Evolutionary conservation across 2,329 filamentous ascomycete genomes (phyloP).

Genomic region (Grosmannia serpens): DNA sequence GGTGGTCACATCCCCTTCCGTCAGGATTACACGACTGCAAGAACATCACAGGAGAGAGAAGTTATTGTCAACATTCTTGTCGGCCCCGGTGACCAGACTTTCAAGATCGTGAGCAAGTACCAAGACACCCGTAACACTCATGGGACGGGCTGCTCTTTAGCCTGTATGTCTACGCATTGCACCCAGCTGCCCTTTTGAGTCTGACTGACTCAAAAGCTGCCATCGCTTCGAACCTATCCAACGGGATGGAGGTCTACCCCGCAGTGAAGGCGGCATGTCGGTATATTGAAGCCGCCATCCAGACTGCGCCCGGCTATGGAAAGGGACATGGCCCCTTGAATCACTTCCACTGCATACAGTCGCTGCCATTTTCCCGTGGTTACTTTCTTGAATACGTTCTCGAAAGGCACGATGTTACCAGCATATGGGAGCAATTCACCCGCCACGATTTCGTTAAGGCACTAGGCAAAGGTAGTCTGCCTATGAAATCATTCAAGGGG

Average conservation of each 20-base stretch:
- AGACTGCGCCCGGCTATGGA: slow-evolving; percentile 49
- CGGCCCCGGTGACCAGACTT: slow-evolving; percentile 39
- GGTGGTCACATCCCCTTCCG: slow-evolving; percentile 80
- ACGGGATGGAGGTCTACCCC: slow-evolving; percentile 40
- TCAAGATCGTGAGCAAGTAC: slow-evolving; percentile 59
- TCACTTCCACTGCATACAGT: slow-evolving; percentile 63
- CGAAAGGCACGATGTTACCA: slow-evolving; percentile 59
- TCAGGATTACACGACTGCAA: slow-evolving; percentile 47
- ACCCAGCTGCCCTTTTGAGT: slow-evolving; percentile 9
- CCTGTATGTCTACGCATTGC: slow-evolving; percentile 43
- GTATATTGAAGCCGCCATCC: slow-evolving; percentile 63
- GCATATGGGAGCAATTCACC: slow-evolving; percentile 64
- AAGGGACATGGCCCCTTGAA: slow-evolving; percentile 62
- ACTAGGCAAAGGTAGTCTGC: slow-evolving; percentile 64
- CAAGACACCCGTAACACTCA: slow-evolving; percentile 72
- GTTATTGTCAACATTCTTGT: slow-evolving; percentile 69
- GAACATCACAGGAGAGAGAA: slow-evolving; percentile 44
- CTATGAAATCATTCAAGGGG: slow-evolving; percentile 66
- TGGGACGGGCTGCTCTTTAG: slow-evolving; percentile 87
- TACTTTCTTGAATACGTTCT: slow-evolving; percentile 78
- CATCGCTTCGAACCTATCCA: slow-evolving; percentile 61
- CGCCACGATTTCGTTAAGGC: slow-evolving; percentile 73
- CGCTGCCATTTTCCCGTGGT: slow-evolving; percentile 57
- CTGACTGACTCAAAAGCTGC: slow-evolving; percentile 37
- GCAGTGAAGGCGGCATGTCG: slow-evolving; percentile 58